Evolutionary conservation across 2,329 filamentous ascomycete genomes (phyloP).

Genomic region (Coniochaeta ligniaria): DNA sequence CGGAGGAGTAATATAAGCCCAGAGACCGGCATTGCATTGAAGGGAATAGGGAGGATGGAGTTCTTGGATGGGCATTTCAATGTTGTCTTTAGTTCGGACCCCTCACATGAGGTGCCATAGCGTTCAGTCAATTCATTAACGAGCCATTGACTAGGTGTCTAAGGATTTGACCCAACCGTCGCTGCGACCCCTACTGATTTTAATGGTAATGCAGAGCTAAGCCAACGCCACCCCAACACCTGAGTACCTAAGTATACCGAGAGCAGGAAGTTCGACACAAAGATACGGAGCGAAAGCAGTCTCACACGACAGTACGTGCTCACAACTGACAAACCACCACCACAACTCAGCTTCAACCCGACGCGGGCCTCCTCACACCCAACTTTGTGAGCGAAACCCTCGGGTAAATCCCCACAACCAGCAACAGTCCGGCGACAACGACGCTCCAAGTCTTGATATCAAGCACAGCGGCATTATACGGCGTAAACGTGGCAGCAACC

Average conservation of each 20-base stretch:
- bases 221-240: no score
- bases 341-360: not conserved
- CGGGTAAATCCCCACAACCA: conserved; percentile 66
- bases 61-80: not conserved
- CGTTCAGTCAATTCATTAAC: not conserved
- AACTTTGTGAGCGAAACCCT: conserved; percentile 80
- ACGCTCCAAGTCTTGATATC: conserved; percentile 72
- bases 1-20: not conserved
- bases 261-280: no score
- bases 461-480: conserved; percentile 62
- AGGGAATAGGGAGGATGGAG: not conserved
- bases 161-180: no score
- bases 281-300: not conserved
- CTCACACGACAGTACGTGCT: not conserved
- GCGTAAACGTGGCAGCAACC: conserved; percentile 66
- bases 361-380: conserved; percentile 31
- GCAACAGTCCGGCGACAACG: conserved; percentile 55
- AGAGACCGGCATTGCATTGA: not conserved
- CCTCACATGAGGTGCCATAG: not conserved
- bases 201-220: no score
- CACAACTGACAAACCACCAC: not conserved
- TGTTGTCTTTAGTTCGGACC: not conserved
- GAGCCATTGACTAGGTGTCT: not conserved
- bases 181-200: no score
- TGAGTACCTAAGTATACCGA: no score